Evolutionary conservation across 1,284 basidiomycete genomes (phyloP), one percentile per base, ranked within the genome.

Genomic region (Melampsora americana): DNA sequence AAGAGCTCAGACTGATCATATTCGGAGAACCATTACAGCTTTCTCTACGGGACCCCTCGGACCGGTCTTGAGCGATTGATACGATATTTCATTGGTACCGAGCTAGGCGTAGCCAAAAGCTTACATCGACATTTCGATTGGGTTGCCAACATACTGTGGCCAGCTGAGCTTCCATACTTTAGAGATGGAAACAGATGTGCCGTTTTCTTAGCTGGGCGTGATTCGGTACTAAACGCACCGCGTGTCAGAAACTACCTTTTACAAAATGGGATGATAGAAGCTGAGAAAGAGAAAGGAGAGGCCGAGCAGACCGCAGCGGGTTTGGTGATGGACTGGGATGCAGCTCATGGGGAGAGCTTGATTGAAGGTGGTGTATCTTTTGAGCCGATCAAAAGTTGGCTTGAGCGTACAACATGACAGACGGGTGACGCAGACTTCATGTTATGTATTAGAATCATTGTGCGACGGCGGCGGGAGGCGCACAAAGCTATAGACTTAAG

Each of bases 161-260:
- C 80, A 3, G 78, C 80, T 67, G 80, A 82, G 67, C 80, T 81
- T 39, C 79, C 78, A 0, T 42, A 70, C 12, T 62, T 81, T 42
- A 32, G 60, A 1, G 78, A 79, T 66, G 72, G 69, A 4, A 79
- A 65, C 48, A 66, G 66, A 28, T 77, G 77, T 12, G 67, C 77
- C 56, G 78, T 82, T 48, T 80, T 79, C 60, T 68, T 82, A 42
- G 80, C 81, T 16, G 79, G 79, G 44, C 53, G 81, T 20, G 81
- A 82, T 60, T 78, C 79, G 46, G 80, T 82, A 56, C 59, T 82
- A 42, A 77, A 77, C 56, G 79, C 79, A 11, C 73, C 66, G 20
- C 78, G 79, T 42, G 80, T 79, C 4, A 46, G 77, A 35, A 77
- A 78, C 35, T 82, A 82, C 74, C 50, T 82, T 53, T 39, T 78